Base-by-base conservation (phyloP, 2,329 filamentous ascomycete species). In the Alternaria ethzedia region DNA sequence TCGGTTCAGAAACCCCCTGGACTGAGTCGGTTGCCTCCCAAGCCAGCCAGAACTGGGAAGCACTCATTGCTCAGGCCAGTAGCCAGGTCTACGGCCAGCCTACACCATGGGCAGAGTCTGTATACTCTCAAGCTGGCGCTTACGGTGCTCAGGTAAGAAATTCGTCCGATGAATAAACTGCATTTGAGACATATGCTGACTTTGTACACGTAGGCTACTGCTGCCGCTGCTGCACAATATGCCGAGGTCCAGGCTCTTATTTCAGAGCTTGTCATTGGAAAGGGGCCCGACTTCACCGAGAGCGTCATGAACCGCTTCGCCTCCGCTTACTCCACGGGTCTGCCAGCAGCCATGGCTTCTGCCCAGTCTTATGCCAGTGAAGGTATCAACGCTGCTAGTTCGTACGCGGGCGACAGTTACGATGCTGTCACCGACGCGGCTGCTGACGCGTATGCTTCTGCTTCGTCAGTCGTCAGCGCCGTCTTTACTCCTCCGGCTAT, bases 281-380 rank as follows among this genome's bases (percentile, higher is more conserved):
- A 90, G 77, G 93, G 96, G 75, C 90, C 92, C 0, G 88, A 89
- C 13, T 96, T 93, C 72, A 94, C 90, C 0, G 91, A 96, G 74
- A 94, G 91, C 63, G 90, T 95, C 4, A 88, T 93, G 80, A 88
- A 84, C 56, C 87, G 91, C 55, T 85, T 97, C 12, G 87, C 88
- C 59, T 89, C 87, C 4, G 91, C 89, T 0, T 96, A 95, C 73
- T 87, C 88, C 23, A 92, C 89, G 0, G 90, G 89, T 2, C 81
- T 86, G 2, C 84, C 88, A 0, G 88, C 84, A 1, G 82, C 86
- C 8, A 84, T 84, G 11, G 83, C 85, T 1, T 85, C 85, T 5
- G 86, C 83, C 21, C 86, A 82, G 10, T 87, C 85, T 61, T 84
- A 85, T 54, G 84, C 85, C 11, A 83, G 81, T 55, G 83, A 85